A percentile compares a stretch with the other conserved stretches of the same genome.
phyloP scores from a whole-genome alignment of 257 asterid species.

The Ophiorrhiza pumila region DNA sequence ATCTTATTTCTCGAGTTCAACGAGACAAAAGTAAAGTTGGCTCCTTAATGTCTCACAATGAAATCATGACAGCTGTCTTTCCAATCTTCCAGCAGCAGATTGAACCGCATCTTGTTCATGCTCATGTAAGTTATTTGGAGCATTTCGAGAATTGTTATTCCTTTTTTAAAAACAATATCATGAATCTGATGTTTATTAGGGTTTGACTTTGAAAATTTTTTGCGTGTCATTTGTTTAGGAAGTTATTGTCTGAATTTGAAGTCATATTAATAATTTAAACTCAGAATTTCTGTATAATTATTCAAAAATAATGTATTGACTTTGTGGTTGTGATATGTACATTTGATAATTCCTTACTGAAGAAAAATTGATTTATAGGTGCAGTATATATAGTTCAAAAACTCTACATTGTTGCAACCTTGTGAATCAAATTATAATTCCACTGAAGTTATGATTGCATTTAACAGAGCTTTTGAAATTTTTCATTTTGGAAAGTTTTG shows the following conservation, averaged over 20 bases:
- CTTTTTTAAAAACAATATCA: background rate
- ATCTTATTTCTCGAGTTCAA: conserved; percentile 95
- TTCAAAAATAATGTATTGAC: background rate
- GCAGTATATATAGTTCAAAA: background rate
- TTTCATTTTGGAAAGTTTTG: background rate
- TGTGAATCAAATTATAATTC: background rate
- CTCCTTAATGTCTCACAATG: conserved; percentile 86
- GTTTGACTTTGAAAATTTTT: background rate
- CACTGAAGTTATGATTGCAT: background rate
- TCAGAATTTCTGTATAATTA: background rate
- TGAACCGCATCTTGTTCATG: conserved; percentile 99
- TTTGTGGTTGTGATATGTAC: background rate
- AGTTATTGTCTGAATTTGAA: background rate
- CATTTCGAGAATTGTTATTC: conserved; percentile 5
- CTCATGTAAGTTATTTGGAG: conserved; percentile 69
- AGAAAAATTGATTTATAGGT: background rate
- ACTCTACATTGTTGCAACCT: background rate
- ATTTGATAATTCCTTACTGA: background rate
- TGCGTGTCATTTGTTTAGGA: no score
- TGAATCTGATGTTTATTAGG: background rate
- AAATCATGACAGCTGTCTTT: conserved; percentile 89
- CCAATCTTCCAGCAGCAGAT: conserved; percentile 99
- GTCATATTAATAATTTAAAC: background rate
- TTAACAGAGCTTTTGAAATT: background rate
- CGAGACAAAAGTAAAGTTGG: conserved; percentile 94